phyloP scores from a whole-genome alignment of 2,329 filamentous ascomycete genomes.

The Coniella lustricola region DNA sequence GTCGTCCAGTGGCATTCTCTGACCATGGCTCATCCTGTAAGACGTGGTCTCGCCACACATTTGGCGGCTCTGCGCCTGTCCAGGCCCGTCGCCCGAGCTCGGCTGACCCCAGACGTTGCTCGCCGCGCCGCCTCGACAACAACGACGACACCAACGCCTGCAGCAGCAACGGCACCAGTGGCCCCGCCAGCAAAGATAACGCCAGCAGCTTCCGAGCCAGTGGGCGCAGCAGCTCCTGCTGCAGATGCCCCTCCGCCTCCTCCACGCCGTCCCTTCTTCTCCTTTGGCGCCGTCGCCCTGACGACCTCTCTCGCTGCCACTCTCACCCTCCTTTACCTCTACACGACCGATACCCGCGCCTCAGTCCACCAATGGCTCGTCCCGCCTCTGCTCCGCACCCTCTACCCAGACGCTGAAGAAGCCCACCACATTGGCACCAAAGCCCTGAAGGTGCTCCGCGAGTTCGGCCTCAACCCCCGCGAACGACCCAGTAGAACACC shows the following conservation, averaged over 20 bases:
- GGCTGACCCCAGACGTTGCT: conserved; percentile 6
- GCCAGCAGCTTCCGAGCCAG: background rate
- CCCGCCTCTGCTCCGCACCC: conserved; percentile 56
- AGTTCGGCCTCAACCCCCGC: conserved; percentile 69
- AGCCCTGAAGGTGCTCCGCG: conserved; percentile 64
- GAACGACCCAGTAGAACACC: conserved; percentile 53
- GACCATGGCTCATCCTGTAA: conserved; percentile 26
- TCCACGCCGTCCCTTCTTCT: conserved; percentile 1
- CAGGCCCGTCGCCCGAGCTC: conserved; percentile 11
- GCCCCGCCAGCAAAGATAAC: background rate
- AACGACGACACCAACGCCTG: conserved; percentile 1
- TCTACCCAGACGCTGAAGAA: conserved; percentile 76
- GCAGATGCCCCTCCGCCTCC: conserved; percentile 22
- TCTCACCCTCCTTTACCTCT: conserved; percentile 51
- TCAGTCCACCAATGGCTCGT: conserved; percentile 62
- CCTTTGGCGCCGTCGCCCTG: conserved; percentile 26
- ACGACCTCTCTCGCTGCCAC: conserved; percentile 34
- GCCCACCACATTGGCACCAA: conserved; percentile 78
- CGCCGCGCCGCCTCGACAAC: conserved; percentile 21
- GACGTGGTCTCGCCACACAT: conserved; percentile 22
- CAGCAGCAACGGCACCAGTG: background rate
- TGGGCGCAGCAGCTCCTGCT: conserved; percentile 18
- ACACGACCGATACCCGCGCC: conserved; percentile 68
- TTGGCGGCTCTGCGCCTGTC: conserved; percentile 18
- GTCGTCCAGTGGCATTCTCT: conserved; percentile 19